Evolutionary conservation across 208 protist genomes (phyloP).

Genomic region (Leishmania guyanensis): DNA sequence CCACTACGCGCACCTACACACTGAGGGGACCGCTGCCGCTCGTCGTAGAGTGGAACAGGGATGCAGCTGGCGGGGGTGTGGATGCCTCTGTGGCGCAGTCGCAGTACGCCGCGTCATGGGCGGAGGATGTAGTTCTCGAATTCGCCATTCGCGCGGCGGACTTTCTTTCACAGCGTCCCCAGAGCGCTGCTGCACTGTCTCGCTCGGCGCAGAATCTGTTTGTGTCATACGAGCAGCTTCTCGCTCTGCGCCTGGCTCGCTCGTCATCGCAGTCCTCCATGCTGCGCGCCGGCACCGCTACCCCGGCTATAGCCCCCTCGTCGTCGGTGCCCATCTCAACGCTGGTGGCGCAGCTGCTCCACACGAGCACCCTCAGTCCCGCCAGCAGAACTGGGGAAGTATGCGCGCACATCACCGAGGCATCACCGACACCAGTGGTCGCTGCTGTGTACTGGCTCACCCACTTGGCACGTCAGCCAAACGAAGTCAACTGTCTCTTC

Average conservation of each 20-base stretch:
- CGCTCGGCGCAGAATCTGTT: constrained; percentile 13
- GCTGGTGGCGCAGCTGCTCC: constrained; percentile 4
- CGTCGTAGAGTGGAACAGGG: constrained; percentile 1
- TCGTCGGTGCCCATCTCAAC: background rate
- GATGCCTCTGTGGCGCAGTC: constrained; percentile 1
- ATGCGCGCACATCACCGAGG: background rate
- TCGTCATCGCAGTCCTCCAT: background rate
- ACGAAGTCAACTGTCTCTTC: constrained; percentile 12
- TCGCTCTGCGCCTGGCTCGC: constrained; percentile 4
- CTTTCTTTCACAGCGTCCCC: background rate
- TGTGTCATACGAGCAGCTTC: constrained; percentile 13
- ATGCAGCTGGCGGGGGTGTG: background rate
- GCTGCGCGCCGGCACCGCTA: background rate
- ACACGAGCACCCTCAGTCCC: background rate
- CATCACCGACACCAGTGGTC: constrained; percentile 1
- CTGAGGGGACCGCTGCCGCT: constrained; percentile 12
- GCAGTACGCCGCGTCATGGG: background rate
- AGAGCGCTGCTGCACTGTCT: background rate
- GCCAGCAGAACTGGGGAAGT: background rate
- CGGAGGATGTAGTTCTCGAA: constrained; percentile 8
- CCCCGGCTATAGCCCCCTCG: background rate
- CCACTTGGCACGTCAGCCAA: constrained; percentile 3
- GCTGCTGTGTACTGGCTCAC: constrained; percentile 14
- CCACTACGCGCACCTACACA: constrained; percentile 7
- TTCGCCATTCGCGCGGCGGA: constrained; percentile 1